These are phyloP conservation scores for Trichophyton simii DNA, from an alignment of 2,329 filamentous ascomycete species.

Conservation along the genomic window DNA sequence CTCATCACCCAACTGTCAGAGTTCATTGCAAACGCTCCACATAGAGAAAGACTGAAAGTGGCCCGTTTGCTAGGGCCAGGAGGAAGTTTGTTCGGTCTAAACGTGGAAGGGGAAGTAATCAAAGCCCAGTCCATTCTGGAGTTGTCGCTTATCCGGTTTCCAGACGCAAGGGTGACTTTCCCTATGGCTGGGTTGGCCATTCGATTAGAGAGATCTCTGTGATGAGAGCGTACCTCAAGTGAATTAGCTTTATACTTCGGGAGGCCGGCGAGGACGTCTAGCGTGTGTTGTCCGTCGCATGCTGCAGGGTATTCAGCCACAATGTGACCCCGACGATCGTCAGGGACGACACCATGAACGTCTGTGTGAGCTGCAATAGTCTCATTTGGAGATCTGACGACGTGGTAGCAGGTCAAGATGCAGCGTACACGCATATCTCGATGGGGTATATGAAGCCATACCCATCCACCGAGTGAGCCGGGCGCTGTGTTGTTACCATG, in stretches of 20 bases:
- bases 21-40: neutral
- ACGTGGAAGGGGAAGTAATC: neutral
- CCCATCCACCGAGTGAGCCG: conserved; percentile 6
- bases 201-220: neutral
- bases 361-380: neutral
- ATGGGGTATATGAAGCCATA: conserved; percentile 1
- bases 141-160: neutral
- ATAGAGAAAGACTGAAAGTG: neutral
- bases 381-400: neutral
- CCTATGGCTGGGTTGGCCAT: neutral
- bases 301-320: conserved; percentile 5
- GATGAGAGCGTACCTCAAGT: neutral
- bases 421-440: neutral
- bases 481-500: neutral
- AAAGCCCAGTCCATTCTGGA: neutral
- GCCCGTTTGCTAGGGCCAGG: neutral
- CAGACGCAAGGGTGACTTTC: neutral
- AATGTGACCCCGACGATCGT: neutral
- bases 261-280: neutral
- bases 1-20: neutral
- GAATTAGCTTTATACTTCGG: neutral
- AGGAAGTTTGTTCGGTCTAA: neutral
- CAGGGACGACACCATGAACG: neutral
- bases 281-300: neutral
- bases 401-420: conserved; percentile 7